Percentiles rank a stretch among this genome's conserved stretches.
Evolutionary conservation across 202 grass and related monocot species (phyloP).

Genomic region (Panicum virgatum): DNA sequence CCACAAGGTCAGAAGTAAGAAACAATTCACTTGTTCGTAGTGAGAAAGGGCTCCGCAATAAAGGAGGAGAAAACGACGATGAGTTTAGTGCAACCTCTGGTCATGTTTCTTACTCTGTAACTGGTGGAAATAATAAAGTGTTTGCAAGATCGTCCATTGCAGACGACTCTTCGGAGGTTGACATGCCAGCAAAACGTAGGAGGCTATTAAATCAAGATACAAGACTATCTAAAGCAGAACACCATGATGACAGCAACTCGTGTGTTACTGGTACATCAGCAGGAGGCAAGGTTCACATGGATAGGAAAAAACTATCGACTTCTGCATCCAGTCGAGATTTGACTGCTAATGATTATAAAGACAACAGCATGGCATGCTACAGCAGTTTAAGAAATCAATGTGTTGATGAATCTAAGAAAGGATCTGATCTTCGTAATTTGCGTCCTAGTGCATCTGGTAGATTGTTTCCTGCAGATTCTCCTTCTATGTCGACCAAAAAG

Average conservation of each 20-base stretch:
- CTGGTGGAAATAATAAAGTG: conserved; percentile 66
- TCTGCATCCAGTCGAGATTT: conserved; percentile 58
- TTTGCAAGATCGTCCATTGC: conserved; percentile 46
- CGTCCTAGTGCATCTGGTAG: conserved; percentile 30
- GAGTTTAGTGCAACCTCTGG: conserved; percentile 72
- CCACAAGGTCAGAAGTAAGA: conserved; percentile 59
- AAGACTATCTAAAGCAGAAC: conserved; percentile 41
- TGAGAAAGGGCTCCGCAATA: conserved; percentile 43
- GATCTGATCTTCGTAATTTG: conserved; percentile 23
- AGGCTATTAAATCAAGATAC: conserved; percentile 41
- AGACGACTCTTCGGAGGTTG: conserved; percentile 65
- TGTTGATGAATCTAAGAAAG: conserved; percentile 42
- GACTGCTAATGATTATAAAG: conserved; percentile 38
- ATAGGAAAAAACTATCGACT: conserved; percentile 57
- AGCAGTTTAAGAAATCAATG: conserved; percentile 36
- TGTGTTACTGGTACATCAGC: conserved; percentile 63
- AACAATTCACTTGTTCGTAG: conserved; percentile 44
- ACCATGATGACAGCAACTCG: conserved; percentile 67
- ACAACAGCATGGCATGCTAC: conserved; percentile 19
- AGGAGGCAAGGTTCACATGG: conserved; percentile 38
- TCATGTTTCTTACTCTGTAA: conserved; percentile 70
- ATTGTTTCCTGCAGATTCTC: conserved; percentile 23
- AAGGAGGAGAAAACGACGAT: conserved; percentile 49
- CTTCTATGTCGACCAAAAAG: conserved; percentile 36
- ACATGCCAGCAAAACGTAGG: conserved; percentile 59